Evolutionary conservation across 78 protist genomes (phyloP), one percentile per base, ranked within the genome.

Genomic region (Speleostelium caveatum): DNA sequence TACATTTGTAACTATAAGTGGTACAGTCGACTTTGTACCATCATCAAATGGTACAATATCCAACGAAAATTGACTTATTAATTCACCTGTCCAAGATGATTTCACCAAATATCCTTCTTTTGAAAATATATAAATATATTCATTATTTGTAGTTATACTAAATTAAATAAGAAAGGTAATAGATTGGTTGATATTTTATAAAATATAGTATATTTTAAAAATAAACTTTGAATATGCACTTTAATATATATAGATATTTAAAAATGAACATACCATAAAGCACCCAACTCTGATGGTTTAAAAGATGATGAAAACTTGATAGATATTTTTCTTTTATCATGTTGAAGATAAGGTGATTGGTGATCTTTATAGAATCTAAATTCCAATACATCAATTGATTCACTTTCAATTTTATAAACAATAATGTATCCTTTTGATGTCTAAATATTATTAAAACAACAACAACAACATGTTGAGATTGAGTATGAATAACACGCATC

Each of bases 11-110:
- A 83, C 90, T 3, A 83, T 49, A 51, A 83, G 65, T 49, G 55
- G 71, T 10, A 14, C 32, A 38, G 28, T 24, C 30, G 6, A 28
- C 73, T 61, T 51, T 51, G 71, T 76, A 30, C 58, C 90, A 42
- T 62, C 72, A 42, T 67, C 76, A 59, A 83, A 68, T 21, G 78
- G 78, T 19, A 83, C 90, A 10, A 83, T 62, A 59, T 83, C 90
- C 56, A 83, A 56, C 21, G 90, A 69, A 32, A 83, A 83, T 56
- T 83, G 90, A 69, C 78, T 83, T n/a, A 83, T 83, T 17, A 83
- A 32, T 30, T 83, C 90, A 60, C 90, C 90, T 12, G 90, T 83
- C 90, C 90, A 83, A 12, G 61, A 36, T 22, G 90, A 83, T 58
- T 51, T 51, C 24, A 83, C 90, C 6, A 83, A 38, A 60, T 83